Conservation (phyloP, 1,284 basidiomycete species). For the Leccinum subfulvum region DNA sequence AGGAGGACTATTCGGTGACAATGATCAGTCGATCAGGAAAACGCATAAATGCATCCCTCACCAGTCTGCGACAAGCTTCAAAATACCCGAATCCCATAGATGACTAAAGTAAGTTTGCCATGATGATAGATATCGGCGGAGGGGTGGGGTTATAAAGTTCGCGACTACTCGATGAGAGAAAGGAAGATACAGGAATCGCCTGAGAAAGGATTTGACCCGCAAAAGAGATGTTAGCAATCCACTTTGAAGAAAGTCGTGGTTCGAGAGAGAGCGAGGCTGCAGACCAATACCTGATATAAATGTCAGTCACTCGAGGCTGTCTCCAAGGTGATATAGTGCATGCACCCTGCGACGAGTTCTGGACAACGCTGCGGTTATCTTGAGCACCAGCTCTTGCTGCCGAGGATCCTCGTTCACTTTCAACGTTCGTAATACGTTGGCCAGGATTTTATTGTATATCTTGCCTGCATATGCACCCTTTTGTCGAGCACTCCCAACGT, state of each 20-base stretch:
- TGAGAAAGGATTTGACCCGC: constrained; percentile 76
- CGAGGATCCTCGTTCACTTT: constrained; percentile 82
- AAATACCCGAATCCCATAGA: constrained; percentile 39
- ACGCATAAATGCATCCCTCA: constrained; percentile 21
- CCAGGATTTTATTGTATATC: constrained; percentile 84
- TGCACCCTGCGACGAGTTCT: constrained; percentile 78
- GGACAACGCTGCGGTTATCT: constrained; percentile 80
- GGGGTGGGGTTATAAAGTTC: constrained; percentile 62
- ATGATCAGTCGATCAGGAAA: not conserved
- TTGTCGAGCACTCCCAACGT: constrained; percentile 25
- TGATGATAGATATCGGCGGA: constrained; percentile 64
- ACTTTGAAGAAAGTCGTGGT: constrained; percentile 79
- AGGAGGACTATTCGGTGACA: constrained; percentile 9
- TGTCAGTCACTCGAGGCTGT: not conserved
- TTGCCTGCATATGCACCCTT: constrained; percentile 39
- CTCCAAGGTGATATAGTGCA: constrained; percentile 13
- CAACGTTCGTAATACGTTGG: constrained; percentile 70
- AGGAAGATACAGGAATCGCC: constrained; percentile 65
- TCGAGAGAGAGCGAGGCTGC: constrained; percentile 77
- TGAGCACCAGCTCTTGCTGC: constrained; percentile 83
- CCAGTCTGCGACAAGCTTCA: constrained; percentile 28
- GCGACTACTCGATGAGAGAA: constrained; percentile 44
- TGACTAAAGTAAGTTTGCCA: constrained; percentile 67
- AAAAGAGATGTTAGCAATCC: constrained; percentile 87
- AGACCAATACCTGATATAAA: constrained; percentile 66